Evolutionary conservation across 2,329 filamentous ascomycete genomes (phyloP).

Genomic region (Claviceps monticola): DNA sequence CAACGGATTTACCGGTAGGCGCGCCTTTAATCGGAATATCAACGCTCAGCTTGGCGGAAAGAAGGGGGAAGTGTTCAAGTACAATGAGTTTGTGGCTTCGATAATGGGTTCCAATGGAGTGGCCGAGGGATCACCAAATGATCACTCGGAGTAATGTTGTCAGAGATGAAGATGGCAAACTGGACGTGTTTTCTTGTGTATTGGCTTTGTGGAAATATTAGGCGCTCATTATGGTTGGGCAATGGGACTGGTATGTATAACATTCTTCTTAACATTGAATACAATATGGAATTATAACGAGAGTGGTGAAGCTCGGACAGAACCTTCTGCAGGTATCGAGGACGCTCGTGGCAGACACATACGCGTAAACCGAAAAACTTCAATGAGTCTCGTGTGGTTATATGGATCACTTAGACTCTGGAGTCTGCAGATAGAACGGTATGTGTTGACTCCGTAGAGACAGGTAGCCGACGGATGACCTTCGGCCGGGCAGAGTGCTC

Average conservation of each 20-base stretch:
- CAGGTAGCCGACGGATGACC: too few relatives aligned
- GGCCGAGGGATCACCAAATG: slow-evolving; percentile 15
- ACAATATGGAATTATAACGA: neutral
- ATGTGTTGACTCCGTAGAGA: too few relatives aligned
- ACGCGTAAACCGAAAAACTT: too few relatives aligned
- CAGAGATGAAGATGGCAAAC: neutral
- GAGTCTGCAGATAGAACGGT: too few relatives aligned
- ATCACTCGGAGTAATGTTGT: slow-evolving; percentile 12
- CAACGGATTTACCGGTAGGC: slow-evolving; percentile 67
- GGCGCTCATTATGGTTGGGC: neutral
- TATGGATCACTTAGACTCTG: too few relatives aligned
- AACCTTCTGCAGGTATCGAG: neutral
- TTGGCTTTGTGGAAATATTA: neutral
- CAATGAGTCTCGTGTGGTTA: too few relatives aligned
- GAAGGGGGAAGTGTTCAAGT: slow-evolving; percentile 81
- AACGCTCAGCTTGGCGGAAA: slow-evolving; percentile 38
- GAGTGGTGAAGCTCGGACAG: neutral
- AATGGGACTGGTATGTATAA: neutral
- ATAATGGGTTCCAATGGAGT: slow-evolving; percentile 41
- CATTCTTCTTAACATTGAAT: neutral
- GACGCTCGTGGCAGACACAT: too few relatives aligned
- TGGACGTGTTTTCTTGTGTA: neutral
- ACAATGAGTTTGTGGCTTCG: slow-evolving; percentile 77
- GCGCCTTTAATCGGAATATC: slow-evolving; percentile 61
- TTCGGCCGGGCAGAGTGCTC: too few relatives aligned